Evolutionary conservation across 2,329 filamentous ascomycete species (phyloP).

Genomic region (Bipolaris bicolor): DNA sequence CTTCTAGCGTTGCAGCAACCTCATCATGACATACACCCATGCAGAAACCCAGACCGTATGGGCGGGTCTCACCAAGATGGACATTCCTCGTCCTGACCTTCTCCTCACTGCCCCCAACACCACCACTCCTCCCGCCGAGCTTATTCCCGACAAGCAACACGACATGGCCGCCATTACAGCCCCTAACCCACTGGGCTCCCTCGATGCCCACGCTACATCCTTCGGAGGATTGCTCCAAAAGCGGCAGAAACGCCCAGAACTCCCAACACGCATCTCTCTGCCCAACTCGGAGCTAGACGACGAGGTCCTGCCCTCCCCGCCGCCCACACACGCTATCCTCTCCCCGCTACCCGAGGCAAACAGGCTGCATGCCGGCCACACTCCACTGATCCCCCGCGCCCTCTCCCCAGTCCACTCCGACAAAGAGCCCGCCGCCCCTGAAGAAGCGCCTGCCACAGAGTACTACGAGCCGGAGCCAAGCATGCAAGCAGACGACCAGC

Average conservation of each 20-base stretch:
- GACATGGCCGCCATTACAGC: constrained; percentile 17
- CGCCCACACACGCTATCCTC: constrained; percentile 36
- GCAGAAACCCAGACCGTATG: constrained; percentile 40
- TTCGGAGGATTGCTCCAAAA: constrained; percentile 31
- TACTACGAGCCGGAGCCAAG: constrained; percentile 18
- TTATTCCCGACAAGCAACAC: constrained; percentile 31
- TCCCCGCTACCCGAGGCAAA: constrained; percentile 46
- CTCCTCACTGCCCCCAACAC: constrained; percentile 34
- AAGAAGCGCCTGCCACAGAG: constrained; percentile 14
- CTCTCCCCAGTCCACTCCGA: constrained; percentile 22
- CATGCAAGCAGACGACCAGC: constrained; percentile 31
- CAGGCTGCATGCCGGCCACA: constrained; percentile 46
- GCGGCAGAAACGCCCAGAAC: constrained; percentile 29
- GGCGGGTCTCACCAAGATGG: constrained; percentile 38
- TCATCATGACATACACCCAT: constrained; percentile 36
- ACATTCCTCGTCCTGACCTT: constrained; percentile 29
- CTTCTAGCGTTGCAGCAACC: constrained; percentile 27
- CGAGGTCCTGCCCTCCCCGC: constrained; percentile 41
- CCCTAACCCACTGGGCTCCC: constrained; percentile 9
- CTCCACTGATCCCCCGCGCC: constrained; percentile 38
- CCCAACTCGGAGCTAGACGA: constrained; percentile 28
- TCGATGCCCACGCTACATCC: constrained; percentile 9
- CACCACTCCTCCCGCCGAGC: constrained; percentile 41
- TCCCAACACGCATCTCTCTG: constrained; percentile 35
- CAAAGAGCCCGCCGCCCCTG: constrained; percentile 7